Percentiles rank a stretch among this genome's conserved stretches.
These are phyloP conservation scores for Iris macrosiphon DNA, from an alignment of 106 monocot genomes.

Conservation along the genomic window DNA sequence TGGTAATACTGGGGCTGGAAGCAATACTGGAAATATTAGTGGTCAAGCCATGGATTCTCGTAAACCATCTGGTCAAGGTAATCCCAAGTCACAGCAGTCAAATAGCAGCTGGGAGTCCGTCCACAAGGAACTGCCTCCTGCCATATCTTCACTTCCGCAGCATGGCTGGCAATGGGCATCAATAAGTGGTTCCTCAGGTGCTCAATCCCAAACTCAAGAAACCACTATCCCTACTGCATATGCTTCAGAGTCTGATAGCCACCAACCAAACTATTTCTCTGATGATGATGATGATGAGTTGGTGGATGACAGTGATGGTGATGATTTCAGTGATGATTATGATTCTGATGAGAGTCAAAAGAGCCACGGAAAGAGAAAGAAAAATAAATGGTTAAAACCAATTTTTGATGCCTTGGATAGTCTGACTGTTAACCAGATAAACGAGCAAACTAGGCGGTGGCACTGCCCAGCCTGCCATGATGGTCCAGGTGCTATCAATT, in stretches of 20 bases:
- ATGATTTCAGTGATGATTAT: conserved; percentile 47
- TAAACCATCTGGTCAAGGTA: not conserved
- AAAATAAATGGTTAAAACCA: conserved; percentile 56
- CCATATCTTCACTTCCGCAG: not conserved
- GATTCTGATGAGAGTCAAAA: conserved; percentile 75
- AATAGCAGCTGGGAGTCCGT: not conserved
- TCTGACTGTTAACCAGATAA: conserved; percentile 54
- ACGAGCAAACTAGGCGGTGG: conserved; percentile 66
- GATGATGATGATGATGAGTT: conserved; percentile 21
- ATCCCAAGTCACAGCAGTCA: not conserved
- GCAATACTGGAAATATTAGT: not conserved
- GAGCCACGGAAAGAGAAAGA: conserved; percentile 65
- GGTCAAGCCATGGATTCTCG: not conserved
- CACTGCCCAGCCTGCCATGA: conserved; percentile 83
- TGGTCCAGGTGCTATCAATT: conserved; percentile 89
- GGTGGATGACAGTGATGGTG: conserved; percentile 30
- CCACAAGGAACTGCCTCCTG: not conserved
- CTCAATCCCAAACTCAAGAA: not conserved
- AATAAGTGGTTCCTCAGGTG: not conserved
- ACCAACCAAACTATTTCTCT: not conserved
- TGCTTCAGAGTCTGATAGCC: not conserved
- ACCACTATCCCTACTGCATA: not conserved
- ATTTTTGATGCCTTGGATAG: conserved; percentile 61
- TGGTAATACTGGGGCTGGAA: not conserved
- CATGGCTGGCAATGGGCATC: conserved; percentile 3